Evolutionary conservation across 495 filamentous ascomycete genomes (phyloP), one percentile per base, ranked within the genome.

Genomic region (Penicillium flavigenum): DNA sequence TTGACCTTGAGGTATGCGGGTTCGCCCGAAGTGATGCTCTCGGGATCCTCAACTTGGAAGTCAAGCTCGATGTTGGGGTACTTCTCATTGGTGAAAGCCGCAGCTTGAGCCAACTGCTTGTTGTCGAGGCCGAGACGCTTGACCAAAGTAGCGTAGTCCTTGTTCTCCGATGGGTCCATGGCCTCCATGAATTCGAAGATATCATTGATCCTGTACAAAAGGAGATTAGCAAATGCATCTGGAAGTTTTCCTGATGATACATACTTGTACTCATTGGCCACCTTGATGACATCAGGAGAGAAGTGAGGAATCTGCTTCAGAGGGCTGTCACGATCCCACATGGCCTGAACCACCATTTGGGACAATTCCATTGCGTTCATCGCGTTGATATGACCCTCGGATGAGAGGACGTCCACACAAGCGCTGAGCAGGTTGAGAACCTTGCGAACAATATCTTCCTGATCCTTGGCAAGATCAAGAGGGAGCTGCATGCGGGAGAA

Each of bases 301-400:
- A 99, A 99, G 73, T 96, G 88, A 58, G 94, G 94, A 62, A 99
- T 96, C 76, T 99, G 94, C 77, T 96, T 96, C 50, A 99, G 81
- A 45, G 95, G 91, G 60, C 89, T 94, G 72, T 99, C 94, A 22
- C 91, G 88, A 76, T 98, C 92, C 94, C 94, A 99, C 90, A 97
- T 96, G 29, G 90, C 92, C 72, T 99, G 94, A 19, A 99, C 92
- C 54, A 93, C 89, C 94, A 99, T 99, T 72, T 99, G 94, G 22
- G 91, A 96, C 86, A 99, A 89, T 73, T 99, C 94, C 94, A 99
- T 99, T 26, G 95, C 94, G 63, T 86, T 90, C 86, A 96, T 94
- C 54, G 94, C 93, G 66, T 98, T 99, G 49, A 98, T 74, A 58
- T 98, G 92, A 47, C 93, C 95, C 54, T 98, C 92, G 6, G 93